Evolutionary conservation across 495 filamentous ascomycete species (phyloP).

Genomic region (Penicillium soppii): DNA sequence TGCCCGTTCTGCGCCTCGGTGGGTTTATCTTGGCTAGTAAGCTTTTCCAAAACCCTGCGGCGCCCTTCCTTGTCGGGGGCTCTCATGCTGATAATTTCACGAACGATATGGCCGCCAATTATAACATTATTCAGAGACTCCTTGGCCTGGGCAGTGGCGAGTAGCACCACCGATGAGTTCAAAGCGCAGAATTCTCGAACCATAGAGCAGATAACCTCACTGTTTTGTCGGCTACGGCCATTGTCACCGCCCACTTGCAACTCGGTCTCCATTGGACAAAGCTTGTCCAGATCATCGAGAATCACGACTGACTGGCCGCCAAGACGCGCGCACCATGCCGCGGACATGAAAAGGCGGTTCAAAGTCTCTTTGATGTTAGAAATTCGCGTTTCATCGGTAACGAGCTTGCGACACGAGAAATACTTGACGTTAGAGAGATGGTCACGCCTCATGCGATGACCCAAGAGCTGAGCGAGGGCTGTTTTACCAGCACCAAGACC

Average conservation of each 20-base stretch:
- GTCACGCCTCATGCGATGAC: constrained; percentile 61
- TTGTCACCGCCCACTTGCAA: constrained; percentile 90
- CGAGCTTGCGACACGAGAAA: constrained; percentile 77
- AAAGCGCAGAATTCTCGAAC: constrained; percentile 74
- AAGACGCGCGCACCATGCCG: constrained; percentile 83
- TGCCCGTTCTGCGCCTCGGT: constrained; percentile 37
- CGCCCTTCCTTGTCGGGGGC: constrained; percentile 93
- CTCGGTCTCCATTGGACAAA: constrained; percentile 91
- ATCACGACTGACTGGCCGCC: constrained; percentile 81
- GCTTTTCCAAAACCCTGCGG: constrained; percentile 73
- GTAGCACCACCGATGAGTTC: constrained; percentile 76
- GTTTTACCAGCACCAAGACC: constrained; percentile 90
- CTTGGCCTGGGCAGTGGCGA: constrained; percentile 91
- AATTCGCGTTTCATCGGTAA: constrained; percentile 84
- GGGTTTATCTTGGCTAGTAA: constrained; percentile 44
- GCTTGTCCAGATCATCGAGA: constrained; percentile 86
- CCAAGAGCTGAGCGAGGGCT: constrained; percentile 64
- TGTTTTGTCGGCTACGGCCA: constrained; percentile 84
- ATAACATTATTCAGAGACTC: constrained; percentile 81
- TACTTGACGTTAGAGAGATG: constrained; percentile 75
- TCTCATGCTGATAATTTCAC: constrained; percentile 79
- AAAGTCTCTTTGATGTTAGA: constrained; percentile 88
- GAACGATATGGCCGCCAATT: constrained; percentile 74
- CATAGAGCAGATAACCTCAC: constrained; percentile 81
- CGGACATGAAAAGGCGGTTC: constrained; percentile 77